Percentiles rank a stretch among this genome's conserved stretches.
These are phyloP conservation scores for Globisporangium takayamanum DNA, from an alignment of 352 stramenopile genomes.

Conservation along the genomic window DNA sequence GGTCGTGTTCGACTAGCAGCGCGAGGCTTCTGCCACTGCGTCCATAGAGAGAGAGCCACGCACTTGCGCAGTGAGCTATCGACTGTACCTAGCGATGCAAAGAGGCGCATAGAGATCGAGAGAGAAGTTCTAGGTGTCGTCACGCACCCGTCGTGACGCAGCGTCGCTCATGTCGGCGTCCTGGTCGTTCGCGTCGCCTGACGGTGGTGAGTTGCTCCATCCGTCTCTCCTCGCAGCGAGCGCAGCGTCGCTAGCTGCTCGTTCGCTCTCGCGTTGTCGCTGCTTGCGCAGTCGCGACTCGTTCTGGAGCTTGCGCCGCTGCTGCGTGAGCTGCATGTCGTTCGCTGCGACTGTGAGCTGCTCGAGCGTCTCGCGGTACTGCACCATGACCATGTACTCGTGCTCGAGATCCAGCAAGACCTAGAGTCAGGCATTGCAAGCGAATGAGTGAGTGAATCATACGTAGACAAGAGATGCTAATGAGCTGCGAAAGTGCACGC, in stretches of 20 bases:
- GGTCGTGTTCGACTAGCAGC: not conserved
- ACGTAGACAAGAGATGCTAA: not conserved
- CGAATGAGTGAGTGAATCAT: slow-evolving; percentile 14
- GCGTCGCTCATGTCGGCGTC: slow-evolving; percentile 9
- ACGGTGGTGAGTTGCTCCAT: slow-evolving; percentile 8
- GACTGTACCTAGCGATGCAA: not conserved
- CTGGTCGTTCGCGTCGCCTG: slow-evolving; percentile 5
- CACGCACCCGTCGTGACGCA: not conserved
- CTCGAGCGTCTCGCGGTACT: slow-evolving; percentile 43
- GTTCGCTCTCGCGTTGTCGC: slow-evolving; percentile 10
- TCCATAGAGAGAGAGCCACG: not conserved
- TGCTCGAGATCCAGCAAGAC: slow-evolving; percentile 35
- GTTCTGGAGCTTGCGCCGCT: slow-evolving; percentile 12
- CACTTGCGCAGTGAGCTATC: not conserved
- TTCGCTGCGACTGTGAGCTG: slow-evolving; percentile 19
- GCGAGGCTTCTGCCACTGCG: slow-evolving; percentile 10
- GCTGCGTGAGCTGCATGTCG: slow-evolving; percentile 23
- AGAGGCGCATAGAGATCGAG: not conserved
- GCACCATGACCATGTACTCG: slow-evolving; percentile 38
- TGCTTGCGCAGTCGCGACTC: slow-evolving; percentile 9
- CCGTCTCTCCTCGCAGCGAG: slow-evolving; percentile 15
- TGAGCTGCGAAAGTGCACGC: not conserved
- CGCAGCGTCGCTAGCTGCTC: slow-evolving; percentile 7
- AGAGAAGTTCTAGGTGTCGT: not conserved
- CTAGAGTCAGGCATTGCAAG: not conserved